Evolutionary conservation across 2,329 filamentous ascomycete genomes (phyloP), one percentile per base, ranked within the genome.

Genomic region (Fusarium coicis): DNA sequence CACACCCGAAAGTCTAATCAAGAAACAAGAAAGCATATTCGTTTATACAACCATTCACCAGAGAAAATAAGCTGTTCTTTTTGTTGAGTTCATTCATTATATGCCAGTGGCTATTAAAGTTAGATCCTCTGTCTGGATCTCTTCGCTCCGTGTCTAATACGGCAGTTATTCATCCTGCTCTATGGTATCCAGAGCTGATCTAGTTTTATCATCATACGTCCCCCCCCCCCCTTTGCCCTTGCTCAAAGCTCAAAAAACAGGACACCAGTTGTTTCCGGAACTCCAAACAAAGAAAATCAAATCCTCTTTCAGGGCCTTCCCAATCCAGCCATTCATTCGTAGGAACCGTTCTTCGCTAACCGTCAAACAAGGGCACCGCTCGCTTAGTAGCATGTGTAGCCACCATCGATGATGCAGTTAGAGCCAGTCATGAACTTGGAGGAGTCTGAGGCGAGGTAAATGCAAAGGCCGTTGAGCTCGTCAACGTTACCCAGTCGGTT

Each of bases 361-460:
- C 36, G 47, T 46, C 60, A 55, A 42, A 59, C 39, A 30, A 37
- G n/a, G 10, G 18, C 23, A n/a, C 55, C 43, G 69, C 78, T 56
- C 42, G 69, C 77, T 84, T 85, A 89, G 82, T 87, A 90, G 77
- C 89, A 87, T 49, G 89, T 90, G 85, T 92, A 92, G 54, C 91
- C 91, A 77, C 91, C 91, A 78, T 93, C 92, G 70, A 93, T 92
- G 79, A 91, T 84, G 82, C 91, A 87, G 84, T 94, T 93, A 80
- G 88, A 87, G 58, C 93, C 93, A 40, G 93, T 95, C 92, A 95
- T 93, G 85, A 93, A 95, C 75, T 85, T 84, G 44, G 89, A 92
- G 14, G 92, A 88, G 79, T 94, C 92, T 11, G 90, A 92, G 30
- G 92, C 92, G 34, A 95, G 87, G 86, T 93, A 94, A 74, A 95